A percentile compares a stretch with the other conserved stretches of the same genome.
Conservation (phyloP, 306 rosid species). For the Cucumis melo region DNA sequence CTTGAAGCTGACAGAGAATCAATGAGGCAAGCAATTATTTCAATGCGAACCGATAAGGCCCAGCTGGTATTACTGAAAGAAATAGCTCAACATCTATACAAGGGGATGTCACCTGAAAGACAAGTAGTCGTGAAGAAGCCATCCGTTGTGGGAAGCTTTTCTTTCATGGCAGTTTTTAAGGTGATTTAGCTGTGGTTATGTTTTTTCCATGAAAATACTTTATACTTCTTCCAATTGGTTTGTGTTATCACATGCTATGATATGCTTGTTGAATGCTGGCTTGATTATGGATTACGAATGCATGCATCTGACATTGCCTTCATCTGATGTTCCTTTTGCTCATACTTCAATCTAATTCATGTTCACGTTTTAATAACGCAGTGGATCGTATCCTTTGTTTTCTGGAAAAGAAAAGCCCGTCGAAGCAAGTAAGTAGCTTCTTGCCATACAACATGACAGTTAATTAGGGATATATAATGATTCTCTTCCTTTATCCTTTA, state of each 20-base stretch:
- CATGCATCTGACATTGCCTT: neutral
- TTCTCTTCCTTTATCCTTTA: neutral
- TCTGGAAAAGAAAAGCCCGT: constrained; percentile 69
- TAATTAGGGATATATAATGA: neutral
- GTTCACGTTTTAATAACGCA: constrained; percentile 22
- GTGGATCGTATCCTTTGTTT: constrained; percentile 52
- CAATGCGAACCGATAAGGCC: constrained; percentile 89
- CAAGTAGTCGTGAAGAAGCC: constrained; percentile 38
- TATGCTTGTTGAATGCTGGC: neutral
- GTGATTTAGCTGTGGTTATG: constrained; percentile 17
- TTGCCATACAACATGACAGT: neutral
- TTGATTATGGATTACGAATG: neutral
- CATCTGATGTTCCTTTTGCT: neutral
- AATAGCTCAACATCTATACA: constrained; percentile 87
- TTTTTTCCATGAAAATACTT: neutral
- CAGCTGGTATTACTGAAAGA: constrained; percentile 85
- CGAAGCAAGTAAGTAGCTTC: constrained; percentile 76
- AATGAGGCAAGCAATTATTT: constrained; percentile 83
- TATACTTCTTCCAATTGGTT: neutral
- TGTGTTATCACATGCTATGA: neutral
- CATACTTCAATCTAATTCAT: neutral
- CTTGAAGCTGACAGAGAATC: constrained; percentile 99
- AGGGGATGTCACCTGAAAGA: constrained; percentile 59
- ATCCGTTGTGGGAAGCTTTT: constrained; percentile 20
- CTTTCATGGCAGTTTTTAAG: constrained; percentile 53